Evolutionary conservation across 441 rosid genomes (phyloP).

Genomic region (Jatropha podagrica): DNA sequence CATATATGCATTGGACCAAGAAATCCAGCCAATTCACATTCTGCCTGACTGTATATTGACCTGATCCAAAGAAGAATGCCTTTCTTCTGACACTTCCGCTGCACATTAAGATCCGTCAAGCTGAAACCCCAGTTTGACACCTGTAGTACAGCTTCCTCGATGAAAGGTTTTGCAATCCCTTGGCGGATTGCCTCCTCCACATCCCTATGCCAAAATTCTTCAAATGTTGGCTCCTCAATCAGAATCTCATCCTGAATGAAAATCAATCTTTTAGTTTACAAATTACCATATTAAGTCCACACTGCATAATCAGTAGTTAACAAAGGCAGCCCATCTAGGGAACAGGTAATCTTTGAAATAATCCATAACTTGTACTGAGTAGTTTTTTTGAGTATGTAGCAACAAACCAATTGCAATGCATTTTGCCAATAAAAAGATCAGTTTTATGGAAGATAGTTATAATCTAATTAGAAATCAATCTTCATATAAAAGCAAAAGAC

Average conservation of each 20-base stretch:
- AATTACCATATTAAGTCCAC: neutral
- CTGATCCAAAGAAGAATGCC: constrained; percentile 48
- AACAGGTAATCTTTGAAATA: neutral
- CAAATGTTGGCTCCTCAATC: constrained; percentile 57
- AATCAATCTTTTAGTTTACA: constrained; percentile 11
- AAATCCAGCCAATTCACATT: constrained; percentile 57
- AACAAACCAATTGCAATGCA: neutral
- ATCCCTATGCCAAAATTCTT: constrained; percentile 71
- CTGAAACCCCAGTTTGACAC: constrained; percentile 73
- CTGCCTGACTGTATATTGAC: constrained; percentile 41
- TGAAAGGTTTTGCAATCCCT: constrained; percentile 54
- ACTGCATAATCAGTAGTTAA: neutral
- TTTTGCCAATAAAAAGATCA: neutral
- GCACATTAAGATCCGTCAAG: constrained; percentile 54
- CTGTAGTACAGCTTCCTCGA: constrained; percentile 63
- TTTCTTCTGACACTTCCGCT: constrained; percentile 41
- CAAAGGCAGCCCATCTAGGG: constrained; percentile 1
- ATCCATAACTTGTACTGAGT: neutral
- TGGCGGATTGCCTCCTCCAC: constrained; percentile 73
- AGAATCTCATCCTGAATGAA: constrained; percentile 53
- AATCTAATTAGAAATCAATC: neutral
- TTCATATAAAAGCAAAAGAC: neutral
- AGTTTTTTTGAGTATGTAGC: neutral
- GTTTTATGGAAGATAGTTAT: neutral
- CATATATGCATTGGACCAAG: constrained; percentile 73